Evolutionary conservation across 805 yeast genomes (phyloP), one percentile per base, ranked within the genome.

Genomic region (Metschnikowia borealis): DNA sequence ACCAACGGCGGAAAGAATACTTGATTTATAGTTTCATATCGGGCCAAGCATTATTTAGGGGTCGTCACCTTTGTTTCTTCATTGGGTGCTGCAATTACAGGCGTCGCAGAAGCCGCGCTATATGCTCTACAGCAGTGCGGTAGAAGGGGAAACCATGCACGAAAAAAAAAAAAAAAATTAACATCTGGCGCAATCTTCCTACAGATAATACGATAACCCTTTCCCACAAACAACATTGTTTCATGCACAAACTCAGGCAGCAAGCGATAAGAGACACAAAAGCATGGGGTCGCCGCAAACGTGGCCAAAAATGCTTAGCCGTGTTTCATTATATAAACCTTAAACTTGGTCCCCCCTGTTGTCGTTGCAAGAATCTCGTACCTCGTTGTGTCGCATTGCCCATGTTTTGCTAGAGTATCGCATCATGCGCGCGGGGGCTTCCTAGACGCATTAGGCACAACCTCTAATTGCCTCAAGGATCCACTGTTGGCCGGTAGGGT

Each of bases 381-480:
- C 45, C 37, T 20, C 18, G 33, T 42, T 32, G 29, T 15, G 45
- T 29, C 31, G 45, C 45, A 23, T 42, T 32, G 38, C 45, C 33
- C 34, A 31, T 8, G 20, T 32, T 10, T 42, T 20, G 45, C 45
- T 42, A 20, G 11, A 42, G 38, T 20, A 32, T 31, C 35, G 44
- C 33, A 42, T 42, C 45, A 42, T 42, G 45, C 45, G 45, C 45
- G 45, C 45, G 31, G 31, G 29, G n/a, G 38, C 18, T 32, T 42
- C 45, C 45, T 21, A 29, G 34, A 26, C 37, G 45, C 45, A 42
- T 32, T 21, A 33, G 32, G 38, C 45, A 32, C 45, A 14, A 33
- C 8, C 43, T 33, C 38, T 11, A 33, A 21, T 42, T 29, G 10
- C 38, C 18, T 15, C 8, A 23, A 20, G 29, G n/a, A 31, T 14